Evolutionary conservation across 2,329 filamentous ascomycete genomes (phyloP), one percentile per base, ranked within the genome.

Genomic region (Pseudocercospora pini-densiflorae): DNA sequence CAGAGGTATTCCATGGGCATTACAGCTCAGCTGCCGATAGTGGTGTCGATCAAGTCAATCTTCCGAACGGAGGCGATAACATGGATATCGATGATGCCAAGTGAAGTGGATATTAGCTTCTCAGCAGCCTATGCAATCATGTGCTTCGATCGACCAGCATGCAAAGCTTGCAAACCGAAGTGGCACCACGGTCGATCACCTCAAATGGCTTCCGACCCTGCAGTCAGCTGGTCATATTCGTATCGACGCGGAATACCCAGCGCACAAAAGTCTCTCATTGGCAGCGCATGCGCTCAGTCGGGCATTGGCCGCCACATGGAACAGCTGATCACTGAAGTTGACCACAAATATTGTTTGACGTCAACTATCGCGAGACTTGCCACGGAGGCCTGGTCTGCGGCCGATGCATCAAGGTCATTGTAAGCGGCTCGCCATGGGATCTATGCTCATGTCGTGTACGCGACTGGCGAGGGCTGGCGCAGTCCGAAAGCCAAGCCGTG

Each of bases 61-160:
- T 16, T 33, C 31, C 43, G 14, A 45, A 36, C 40, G 59, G 63
- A 19, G 24, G 16, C 24, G 53, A 67, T 12, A 45, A 23, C 21
- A 71, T 71, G 67, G 67, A 71, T 49, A 54, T 71, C 7, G 69
- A 68, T 31, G 64, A 62, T 58, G 55, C 31, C 12, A 66, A 64
- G 54, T 68, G 61, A 70, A 49, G 12, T 16, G 19, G 7, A 21
- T 16, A n/a, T 6, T 27, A n/a, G 16, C 51, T 55, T 31, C 3
- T 31, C 27, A 12, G 10, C 6, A 55, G 21, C 8, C 24, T 21
- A 51, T 24, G 47, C 19, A 51, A 12, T 24, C 19, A 51, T 23
- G 47, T 27, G 47, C 24, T 51, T 12, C 21, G 9, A 51, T 23
- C 21, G 16, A 19, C 40, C 40, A 43, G 40, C 40, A 43, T 43